Percentiles rank a stretch among this genome's conserved stretches.
Conservation (phyloP, 257 asterid species). For the Fraxinus pennsylvanica region DNA sequence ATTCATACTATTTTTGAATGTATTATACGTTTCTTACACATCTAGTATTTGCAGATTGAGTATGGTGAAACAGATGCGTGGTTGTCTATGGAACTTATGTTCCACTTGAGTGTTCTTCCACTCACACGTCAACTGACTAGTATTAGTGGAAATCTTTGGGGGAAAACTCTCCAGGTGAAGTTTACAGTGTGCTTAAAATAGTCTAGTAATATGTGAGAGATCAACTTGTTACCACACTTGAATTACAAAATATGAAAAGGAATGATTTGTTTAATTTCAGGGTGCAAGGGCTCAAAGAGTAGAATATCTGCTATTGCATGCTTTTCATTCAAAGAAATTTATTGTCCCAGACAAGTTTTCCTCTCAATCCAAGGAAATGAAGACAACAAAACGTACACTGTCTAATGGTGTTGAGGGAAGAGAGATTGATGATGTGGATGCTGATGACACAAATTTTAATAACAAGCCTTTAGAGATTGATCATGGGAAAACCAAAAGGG, state of each 20-base stretch:
- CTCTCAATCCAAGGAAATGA: conserved; percentile 58
- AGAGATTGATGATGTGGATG: conserved; percentile 43
- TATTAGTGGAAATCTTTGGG: conserved; percentile 97
- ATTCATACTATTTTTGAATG: conserved; percentile 18
- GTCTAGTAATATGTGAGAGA: conserved; percentile 7
- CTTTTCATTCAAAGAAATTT: conserved; percentile 89
- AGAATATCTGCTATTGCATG: conserved; percentile 86
- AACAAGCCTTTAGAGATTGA: conserved; percentile 50
- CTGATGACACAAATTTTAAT: conserved; percentile 49
- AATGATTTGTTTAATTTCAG: conserved; percentile 47
- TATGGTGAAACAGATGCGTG: conserved; percentile 98
- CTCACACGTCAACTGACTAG: conserved; percentile 91
- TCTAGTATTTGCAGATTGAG: conserved; percentile 62
- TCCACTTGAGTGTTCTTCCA: conserved; percentile 92
- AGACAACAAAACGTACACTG: conserved; percentile 61
- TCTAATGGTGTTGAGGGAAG: conserved; percentile 50
- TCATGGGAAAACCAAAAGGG: conserved; percentile 67
- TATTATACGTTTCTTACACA: conserved; percentile 20
- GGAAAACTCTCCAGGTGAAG: conserved; percentile 87
- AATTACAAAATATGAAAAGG: conserved; percentile 19
- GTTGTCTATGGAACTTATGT: conserved; percentile 98
- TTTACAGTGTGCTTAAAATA: conserved; percentile 26
- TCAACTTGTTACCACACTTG: conserved; percentile 6
- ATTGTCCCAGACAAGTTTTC: conserved; percentile 86
- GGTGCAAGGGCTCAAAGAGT: conserved; percentile 99